These are phyloP conservation scores for Citrus unshiu DNA, from an alignment of 345 rosid genomes.

Conservation along the genomic window DNA sequence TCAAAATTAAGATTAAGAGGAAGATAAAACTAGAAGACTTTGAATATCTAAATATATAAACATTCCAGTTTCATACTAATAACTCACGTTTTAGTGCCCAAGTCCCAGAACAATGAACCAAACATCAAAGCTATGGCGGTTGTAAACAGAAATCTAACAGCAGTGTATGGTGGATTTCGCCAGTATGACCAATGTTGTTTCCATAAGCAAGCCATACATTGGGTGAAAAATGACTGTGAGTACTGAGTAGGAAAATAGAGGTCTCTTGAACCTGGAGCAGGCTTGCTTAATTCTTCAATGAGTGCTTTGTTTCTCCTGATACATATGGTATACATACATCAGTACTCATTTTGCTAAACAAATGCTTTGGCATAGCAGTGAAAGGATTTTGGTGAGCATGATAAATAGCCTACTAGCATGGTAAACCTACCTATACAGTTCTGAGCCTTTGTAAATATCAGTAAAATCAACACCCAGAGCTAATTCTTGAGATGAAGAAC, in stretches of 20 bases:
- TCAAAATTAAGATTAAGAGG: background rate
- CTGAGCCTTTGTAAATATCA: conserved; percentile 37
- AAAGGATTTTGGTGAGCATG: background rate
- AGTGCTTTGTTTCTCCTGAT: conserved; percentile 40
- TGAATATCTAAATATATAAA: background rate
- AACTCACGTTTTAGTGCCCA: conserved; percentile 36
- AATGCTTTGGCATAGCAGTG: background rate
- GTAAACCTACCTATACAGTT: conserved; percentile 29
- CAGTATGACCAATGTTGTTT: conserved; percentile 46
- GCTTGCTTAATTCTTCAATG: conserved; percentile 30
- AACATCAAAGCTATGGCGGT: conserved; percentile 29
- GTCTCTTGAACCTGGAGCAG: conserved; percentile 33
- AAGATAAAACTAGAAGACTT: background rate
- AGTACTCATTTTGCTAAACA: background rate
- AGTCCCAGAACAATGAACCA: conserved; percentile 43
- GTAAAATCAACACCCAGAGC: conserved; percentile 39
- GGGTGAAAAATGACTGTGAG: conserved; percentile 29
- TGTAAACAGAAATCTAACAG: conserved; percentile 39
- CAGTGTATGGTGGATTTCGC: conserved; percentile 47
- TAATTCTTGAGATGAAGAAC: conserved; percentile 30
- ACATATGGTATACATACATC: background rate
- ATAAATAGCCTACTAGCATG: background rate
- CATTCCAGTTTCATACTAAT: background rate
- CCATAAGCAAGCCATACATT: conserved; percentile 44
- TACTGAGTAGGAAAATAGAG: conserved; percentile 32